Base-by-base conservation (phyloP, 2,329 filamentous ascomycete species). In the Xylaria sp. region DNA sequence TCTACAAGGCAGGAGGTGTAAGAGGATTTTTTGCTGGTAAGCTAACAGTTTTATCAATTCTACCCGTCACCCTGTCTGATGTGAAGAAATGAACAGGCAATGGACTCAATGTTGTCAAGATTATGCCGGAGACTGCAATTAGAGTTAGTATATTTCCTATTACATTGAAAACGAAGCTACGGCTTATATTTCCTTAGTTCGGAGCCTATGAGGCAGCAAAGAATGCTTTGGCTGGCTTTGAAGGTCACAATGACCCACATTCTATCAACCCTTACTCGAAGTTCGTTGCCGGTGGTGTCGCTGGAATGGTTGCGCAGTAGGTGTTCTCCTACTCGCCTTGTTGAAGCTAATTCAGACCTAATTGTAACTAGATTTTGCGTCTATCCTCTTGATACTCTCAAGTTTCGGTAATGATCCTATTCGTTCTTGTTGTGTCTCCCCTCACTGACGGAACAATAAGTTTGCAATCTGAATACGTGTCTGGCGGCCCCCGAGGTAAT, bases 61-160 rank as follows among this genome's bases (percentile, higher is more conserved):
- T 21, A 40, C 40, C 60, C 51, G 42, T 42, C 27, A 40, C 44
- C 25, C 10, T 25, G 48, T 57, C 71, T 70, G n/a, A 71, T 54
- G 65, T 51, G 51, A 66, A 55, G 42, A n/a, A 40, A 65, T 23
- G 10, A 29, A 25, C 74, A 97, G 94, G 96, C 44, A 99, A 99
- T 77, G 96, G 96, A 3, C 84, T 99, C 74, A 99, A 99, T 75
- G 94, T 99, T 2, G 81, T 98, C 77, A 99, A 99, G 81, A 96
- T 99, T 69, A 97, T 98, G 93, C 96, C 96, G 0, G 96, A 99
- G 82, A 98, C 95, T 32, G 95, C 96, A 29, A 97, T 99, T 78
- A 97, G 98, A 75, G 83, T 84, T 77, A 44, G 74, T 74, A 59
- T 62, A 27, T 40, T 54, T 53, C 48, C 27, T 2, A 48, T 21